A percentile compares a stretch with the other conserved stretches of the same genome.
Evolutionary conservation across 2,329 filamentous ascomycete species (phyloP).

Genomic region (Hyphodiscus sp.): DNA sequence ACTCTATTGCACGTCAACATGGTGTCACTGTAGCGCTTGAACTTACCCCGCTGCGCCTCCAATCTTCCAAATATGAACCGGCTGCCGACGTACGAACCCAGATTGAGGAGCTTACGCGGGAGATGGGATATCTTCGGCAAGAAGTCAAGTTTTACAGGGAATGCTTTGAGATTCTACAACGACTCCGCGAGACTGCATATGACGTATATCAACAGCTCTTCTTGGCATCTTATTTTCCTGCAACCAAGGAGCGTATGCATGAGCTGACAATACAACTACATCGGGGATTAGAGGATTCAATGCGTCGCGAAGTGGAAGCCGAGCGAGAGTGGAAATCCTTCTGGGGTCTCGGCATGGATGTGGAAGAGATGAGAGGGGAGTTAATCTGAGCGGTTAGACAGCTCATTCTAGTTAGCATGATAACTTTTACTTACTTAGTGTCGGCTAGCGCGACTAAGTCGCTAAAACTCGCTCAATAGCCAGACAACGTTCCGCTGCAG

Average conservation of each 20-base stretch:
- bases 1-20: too few species aligned
- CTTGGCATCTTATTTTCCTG: slow-evolving; percentile 9
- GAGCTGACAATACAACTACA: slow-evolving; percentile 12
- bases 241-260: slow-evolving; percentile 4
- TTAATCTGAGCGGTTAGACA: neutral
- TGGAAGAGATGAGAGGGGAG: neutral
- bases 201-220: slow-evolving; percentile 15
- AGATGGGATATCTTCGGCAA: too few species aligned
- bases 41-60: too few species aligned
- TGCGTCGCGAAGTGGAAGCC: slow-evolving; percentile 9
- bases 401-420: too few species aligned
- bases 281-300: slow-evolving; percentile 10
- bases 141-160: slow-evolving; percentile 12
- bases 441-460: too few species aligned
- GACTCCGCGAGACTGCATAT: slow-evolving; percentile 14
- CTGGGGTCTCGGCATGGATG: slow-evolving; percentile 7
- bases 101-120: too few species aligned
- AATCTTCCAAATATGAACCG: too few species aligned
- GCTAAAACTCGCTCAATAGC: too few species aligned
- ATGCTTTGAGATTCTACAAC: slow-evolving; percentile 13
- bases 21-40: too few species aligned
- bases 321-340: slow-evolving; percentile 14
- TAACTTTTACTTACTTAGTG: too few species aligned
- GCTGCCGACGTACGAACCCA: too few species aligned
- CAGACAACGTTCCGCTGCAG: too few species aligned